Percentiles rank a stretch among this genome's conserved stretches.
Evolutionary conservation across 331 rosid genomes (phyloP).

Genomic region (Prunus yedoensis): DNA sequence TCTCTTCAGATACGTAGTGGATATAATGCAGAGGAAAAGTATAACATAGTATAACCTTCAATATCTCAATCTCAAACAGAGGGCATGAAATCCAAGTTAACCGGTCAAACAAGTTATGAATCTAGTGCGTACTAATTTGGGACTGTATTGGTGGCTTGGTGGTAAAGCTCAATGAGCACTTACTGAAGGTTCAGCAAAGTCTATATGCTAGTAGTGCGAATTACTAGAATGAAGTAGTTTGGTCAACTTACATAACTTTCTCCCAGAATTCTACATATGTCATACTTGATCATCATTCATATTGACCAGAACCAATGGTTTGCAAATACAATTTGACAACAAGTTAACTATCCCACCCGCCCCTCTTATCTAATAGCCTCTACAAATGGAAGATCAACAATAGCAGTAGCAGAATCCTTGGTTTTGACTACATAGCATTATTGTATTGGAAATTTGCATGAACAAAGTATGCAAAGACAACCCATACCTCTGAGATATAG

Average conservation of each 20-base stretch:
- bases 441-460: background rate
- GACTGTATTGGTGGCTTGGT: background rate
- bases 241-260: background rate
- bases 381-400: background rate
- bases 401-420: background rate
- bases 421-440: background rate
- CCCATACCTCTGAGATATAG: constrained; percentile 76
- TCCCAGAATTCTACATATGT: background rate
- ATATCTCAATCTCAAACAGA: background rate
- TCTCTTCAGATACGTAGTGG: background rate
- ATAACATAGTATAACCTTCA: background rate
- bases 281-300: background rate
- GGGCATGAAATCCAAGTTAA: background rate
- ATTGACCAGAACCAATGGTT: background rate
- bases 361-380: background rate
- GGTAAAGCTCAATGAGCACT: background rate
- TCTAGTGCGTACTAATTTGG: background rate
- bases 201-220: background rate
- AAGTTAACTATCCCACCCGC: background rate
- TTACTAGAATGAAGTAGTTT: background rate
- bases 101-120: background rate
- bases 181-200: background rate
- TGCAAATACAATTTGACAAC: background rate
- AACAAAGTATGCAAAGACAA: background rate
- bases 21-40: background rate